Conservation (phyloP, 225 moss, liverwort and hornwort genomes). For the Polytrichum commune region DNA sequence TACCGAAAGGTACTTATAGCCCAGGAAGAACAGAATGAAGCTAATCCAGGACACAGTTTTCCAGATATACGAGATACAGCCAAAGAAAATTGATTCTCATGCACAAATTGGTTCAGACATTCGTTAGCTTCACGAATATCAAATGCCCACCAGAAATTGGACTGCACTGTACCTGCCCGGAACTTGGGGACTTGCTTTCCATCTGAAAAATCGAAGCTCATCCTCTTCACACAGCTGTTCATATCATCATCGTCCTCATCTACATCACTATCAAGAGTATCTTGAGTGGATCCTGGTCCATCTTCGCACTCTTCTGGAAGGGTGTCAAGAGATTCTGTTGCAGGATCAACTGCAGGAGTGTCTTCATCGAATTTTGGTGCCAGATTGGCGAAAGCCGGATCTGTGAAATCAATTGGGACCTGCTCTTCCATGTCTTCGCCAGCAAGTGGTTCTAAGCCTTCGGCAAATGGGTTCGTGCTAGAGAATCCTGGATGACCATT, state of each 20-base stretch:
- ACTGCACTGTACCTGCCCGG: conserved; percentile 30
- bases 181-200: conserved; percentile 53
- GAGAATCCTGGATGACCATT: conserved; percentile 10
- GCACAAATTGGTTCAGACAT: no score
- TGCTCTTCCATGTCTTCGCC: conserved; percentile 15
- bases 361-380: conserved; percentile 14
- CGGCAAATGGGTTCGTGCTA: conserved; percentile 23
- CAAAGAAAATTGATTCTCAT: no score
- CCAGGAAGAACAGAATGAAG: no score
- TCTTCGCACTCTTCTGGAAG: neutral
- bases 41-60: no score
- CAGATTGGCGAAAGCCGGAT: neutral
- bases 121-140: no score
- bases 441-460: conserved; percentile 18
- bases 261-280: conserved; percentile 26
- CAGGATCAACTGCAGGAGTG: neutral
- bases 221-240: conserved; percentile 44
- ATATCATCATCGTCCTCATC: conserved; percentile 24
- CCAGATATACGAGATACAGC: no score
- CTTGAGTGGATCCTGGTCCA: conserved; percentile 12
- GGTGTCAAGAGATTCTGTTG: neutral
- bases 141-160: no score
- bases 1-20: no score
- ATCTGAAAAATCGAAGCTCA: conserved; percentile 51
- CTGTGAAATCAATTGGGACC: neutral